A percentile compares a stretch with the other conserved stretches of the same genome.
Conservation (phyloP, 1,284 basidiomycete species). For the Rhodotorula sp. region DNA sequence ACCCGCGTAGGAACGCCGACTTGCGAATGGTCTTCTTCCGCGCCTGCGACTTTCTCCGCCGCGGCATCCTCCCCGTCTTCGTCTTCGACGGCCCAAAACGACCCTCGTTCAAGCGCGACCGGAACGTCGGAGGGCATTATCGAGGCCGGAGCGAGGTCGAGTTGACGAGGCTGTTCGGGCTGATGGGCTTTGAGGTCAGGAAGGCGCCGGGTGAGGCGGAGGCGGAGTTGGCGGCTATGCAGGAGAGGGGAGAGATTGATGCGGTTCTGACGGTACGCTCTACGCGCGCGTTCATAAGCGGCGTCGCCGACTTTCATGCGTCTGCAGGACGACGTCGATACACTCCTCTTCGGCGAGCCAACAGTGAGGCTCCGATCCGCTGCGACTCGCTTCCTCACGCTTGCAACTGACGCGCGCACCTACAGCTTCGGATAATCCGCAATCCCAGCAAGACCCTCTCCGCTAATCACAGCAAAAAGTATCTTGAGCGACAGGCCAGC, state of each 20-base stretch:
- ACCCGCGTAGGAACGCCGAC: slow-evolving; percentile 54
- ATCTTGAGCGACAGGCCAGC: background rate
- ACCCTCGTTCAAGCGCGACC: slow-evolving; percentile 77
- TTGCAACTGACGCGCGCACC: background rate
- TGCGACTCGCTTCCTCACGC: background rate
- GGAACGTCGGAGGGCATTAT: slow-evolving; percentile 58
- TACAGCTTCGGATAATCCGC: slow-evolving; percentile 61
- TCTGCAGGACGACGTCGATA: slow-evolving; percentile 77
- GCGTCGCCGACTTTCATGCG: background rate
- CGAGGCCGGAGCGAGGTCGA: slow-evolving; percentile 61
- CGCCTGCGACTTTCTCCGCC: slow-evolving; percentile 65
- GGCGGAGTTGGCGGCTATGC: slow-evolving; percentile 88
- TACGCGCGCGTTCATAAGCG: accelerated
- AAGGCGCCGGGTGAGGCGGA: slow-evolving; percentile 94
- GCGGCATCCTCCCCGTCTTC: slow-evolving; percentile 82
- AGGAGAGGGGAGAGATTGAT: slow-evolving; percentile 76
- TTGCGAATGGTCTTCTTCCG: slow-evolving; percentile 57
- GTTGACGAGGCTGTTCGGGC: slow-evolving; percentile 70
- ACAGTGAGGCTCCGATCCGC: slow-evolving; percentile 54
- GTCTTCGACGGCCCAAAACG: slow-evolving; percentile 90
- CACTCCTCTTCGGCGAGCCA: slow-evolving; percentile 81
- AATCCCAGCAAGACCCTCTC: slow-evolving; percentile 65
- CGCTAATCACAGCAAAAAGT: slow-evolving; percentile 18
- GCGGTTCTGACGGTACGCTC: slow-evolving; percentile 65
- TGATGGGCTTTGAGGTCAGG: slow-evolving; percentile 26